These are phyloP conservation scores for Fraxinus pennsylvanica DNA, from an alignment of 257 asterid species.

Conservation along the genomic window DNA sequence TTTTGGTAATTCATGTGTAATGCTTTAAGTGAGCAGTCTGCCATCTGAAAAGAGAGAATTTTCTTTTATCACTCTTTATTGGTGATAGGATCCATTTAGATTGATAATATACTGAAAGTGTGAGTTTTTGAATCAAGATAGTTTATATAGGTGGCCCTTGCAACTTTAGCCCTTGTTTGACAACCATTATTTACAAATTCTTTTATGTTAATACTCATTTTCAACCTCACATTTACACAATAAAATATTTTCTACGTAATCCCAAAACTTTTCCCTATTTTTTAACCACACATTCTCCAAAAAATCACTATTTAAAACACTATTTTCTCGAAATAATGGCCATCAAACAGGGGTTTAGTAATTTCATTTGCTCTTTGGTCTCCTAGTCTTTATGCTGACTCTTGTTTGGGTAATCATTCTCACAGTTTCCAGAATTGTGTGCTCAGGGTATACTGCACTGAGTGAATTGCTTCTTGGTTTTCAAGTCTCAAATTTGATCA, in stretches of 20 bases:
- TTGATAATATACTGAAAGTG: neutral
- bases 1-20: neutral
- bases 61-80: neutral
- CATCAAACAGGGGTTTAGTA: neutral
- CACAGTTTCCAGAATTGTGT: neutral
- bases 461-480: neutral
- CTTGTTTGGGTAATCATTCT: neutral
- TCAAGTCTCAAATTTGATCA: neutral
- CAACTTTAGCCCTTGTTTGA: neutral
- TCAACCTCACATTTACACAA: no score
- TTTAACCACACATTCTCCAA: no score
- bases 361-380: neutral
- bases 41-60: neutral
- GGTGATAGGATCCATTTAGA: neutral
- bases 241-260: no score
- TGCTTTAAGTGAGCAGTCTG: neutral
- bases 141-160: neutral
- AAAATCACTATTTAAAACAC: no score
- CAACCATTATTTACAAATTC: no score
- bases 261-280: no score
- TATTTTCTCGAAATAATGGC: no score
- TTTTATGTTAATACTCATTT: no score
- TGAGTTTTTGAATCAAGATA: neutral
- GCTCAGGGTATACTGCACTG: neutral
- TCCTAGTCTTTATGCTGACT: neutral